phyloP scores from a whole-genome alignment of 78 protist species.

The Trichosphaerium sp. region DNA sequence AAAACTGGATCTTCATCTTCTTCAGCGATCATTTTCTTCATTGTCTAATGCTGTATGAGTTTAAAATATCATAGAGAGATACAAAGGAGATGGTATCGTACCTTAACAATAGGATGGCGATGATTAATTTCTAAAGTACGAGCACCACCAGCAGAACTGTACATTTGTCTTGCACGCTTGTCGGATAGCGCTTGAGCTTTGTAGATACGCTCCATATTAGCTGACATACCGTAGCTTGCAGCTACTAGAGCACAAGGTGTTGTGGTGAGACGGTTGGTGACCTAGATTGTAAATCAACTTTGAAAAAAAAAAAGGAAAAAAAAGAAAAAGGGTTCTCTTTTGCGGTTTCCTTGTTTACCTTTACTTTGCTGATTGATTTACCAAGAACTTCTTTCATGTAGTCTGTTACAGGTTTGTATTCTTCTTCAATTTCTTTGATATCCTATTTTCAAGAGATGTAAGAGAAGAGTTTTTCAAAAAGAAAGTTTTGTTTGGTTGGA shows the following conservation, averaged over 20 bases:
- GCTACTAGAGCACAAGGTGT: slow-evolving; percentile 78
- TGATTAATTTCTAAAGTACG: slow-evolving; percentile 85
- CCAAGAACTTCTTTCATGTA: slow-evolving; percentile 46
- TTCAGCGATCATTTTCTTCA: slow-evolving; percentile 33
- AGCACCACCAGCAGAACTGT: slow-evolving; percentile 1
- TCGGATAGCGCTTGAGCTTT: slow-evolving; percentile 81
- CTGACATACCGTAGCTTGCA: slow-evolving; percentile 75
- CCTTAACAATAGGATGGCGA: slow-evolving; percentile 67
- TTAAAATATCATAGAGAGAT: neutral
- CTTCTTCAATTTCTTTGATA: slow-evolving; percentile 40
- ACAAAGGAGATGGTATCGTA: neutral
- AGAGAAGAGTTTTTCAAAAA: too few relatives aligned
- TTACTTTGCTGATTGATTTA: slow-evolving; percentile 26
- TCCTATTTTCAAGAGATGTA: slow-evolving; percentile 30
- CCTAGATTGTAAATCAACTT: slow-evolving; percentile 36
- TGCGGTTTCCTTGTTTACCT: too few relatives aligned
- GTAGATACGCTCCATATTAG: slow-evolving; percentile 89
- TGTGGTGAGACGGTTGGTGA: slow-evolving; percentile 61
- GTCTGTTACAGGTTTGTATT: slow-evolving; percentile 59
- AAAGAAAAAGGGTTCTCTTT: neutral
- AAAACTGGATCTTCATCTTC: slow-evolving; percentile 46
- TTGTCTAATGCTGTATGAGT: slow-evolving; percentile 5
- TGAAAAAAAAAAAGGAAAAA: neutral
- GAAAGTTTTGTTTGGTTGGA: too few relatives aligned
- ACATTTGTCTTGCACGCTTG: slow-evolving; percentile 8